These are phyloP conservation scores for Serpula lacrymans DNA, from an alignment of 768 basidiomycete species.

Conservation along the genomic window DNA sequence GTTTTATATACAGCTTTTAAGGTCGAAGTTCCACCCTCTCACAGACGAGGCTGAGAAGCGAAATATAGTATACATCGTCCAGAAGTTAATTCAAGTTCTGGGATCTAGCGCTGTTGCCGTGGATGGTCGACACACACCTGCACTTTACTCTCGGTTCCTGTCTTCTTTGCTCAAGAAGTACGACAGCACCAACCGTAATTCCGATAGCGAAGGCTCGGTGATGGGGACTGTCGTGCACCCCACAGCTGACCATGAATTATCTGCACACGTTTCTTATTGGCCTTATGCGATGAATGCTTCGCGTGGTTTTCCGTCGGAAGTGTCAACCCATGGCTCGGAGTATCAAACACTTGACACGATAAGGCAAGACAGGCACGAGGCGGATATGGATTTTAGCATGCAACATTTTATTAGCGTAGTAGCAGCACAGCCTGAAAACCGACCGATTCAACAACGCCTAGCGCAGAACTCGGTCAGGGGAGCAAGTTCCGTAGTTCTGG, in stretches of 20 bases:
- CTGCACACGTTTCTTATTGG: slow-evolving; percentile 38
- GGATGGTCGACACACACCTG: slow-evolving; percentile 54
- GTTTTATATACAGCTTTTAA: slow-evolving; percentile 39
- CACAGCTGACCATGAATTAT: slow-evolving; percentile 3
- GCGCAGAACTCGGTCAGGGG: no score
- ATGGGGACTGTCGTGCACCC: slow-evolving; percentile 10
- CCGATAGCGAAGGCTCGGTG: slow-evolving; percentile 8
- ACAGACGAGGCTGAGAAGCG: slow-evolving; percentile 36
- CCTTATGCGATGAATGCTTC: slow-evolving; percentile 35
- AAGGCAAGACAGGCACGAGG: slow-evolving; percentile 15
- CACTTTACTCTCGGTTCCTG: slow-evolving; percentile 56
- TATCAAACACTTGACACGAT: slow-evolving; percentile 7
- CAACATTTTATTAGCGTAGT: slow-evolving; percentile 35
- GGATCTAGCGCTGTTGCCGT: slow-evolving; percentile 48
- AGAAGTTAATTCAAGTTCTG: slow-evolving; percentile 42
- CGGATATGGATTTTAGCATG: slow-evolving; percentile 47
- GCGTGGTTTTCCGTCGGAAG: no score
- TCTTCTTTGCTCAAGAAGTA: slow-evolving; percentile 44
- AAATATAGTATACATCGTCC: slow-evolving; percentile 42
- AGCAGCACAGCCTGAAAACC: no score
- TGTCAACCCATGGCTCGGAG: no score
- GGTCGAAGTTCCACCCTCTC: slow-evolving; percentile 45
- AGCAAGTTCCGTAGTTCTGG: no score
- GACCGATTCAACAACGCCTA: no score
- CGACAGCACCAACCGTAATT: slow-evolving; percentile 6